phyloP scores from a whole-genome alignment of 768 basidiomycete species.

The Leucogyrophana mollusca region DNA sequence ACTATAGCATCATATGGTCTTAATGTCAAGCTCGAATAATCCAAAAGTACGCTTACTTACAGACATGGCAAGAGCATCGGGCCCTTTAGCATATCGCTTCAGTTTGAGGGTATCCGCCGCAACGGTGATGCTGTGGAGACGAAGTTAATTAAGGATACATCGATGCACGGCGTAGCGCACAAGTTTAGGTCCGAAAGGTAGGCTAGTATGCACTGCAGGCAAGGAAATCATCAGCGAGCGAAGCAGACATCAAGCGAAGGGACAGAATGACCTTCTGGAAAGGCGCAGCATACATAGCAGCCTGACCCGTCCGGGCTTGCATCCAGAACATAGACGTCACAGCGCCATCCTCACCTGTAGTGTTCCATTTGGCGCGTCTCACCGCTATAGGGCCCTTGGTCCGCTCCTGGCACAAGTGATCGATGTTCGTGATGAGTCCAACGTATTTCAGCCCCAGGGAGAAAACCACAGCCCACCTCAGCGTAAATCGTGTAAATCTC shows the following conservation, averaged over 20 bases:
- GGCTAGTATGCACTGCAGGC: slow-evolving; percentile 65
- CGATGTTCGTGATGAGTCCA: slow-evolving; percentile 4
- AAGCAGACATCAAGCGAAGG: neutral
- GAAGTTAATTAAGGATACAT: neutral
- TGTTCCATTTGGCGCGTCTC: slow-evolving; percentile 48
- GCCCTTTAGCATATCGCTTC: slow-evolving; percentile 45
- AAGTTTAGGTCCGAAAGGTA: slow-evolving; percentile 80
- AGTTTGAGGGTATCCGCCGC: slow-evolving; percentile 56
- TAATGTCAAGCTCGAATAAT: slow-evolving; percentile 2
- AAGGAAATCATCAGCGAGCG: neutral
- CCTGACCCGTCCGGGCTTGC: slow-evolving; percentile 55
- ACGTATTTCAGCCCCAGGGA: slow-evolving; percentile 27
- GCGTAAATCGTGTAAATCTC: slow-evolving; percentile 29
- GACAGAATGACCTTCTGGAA: slow-evolving; percentile 76
- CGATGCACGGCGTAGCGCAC: slow-evolving; percentile 42
- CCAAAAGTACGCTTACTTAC: slow-evolving; percentile 36
- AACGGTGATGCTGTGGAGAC: slow-evolving; percentile 48
- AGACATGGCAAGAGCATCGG: slow-evolving; percentile 57
- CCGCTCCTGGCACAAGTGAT: slow-evolving; percentile 51
- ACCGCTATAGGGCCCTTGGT: slow-evolving; percentile 66
- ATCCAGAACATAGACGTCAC: slow-evolving; percentile 74
- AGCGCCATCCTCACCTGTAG: slow-evolving; percentile 43
- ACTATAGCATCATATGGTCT: slow-evolving; percentile 36
- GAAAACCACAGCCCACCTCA: slow-evolving; percentile 12
- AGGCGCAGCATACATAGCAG: slow-evolving; percentile 62